Evolutionary conservation across 2,329 filamentous ascomycete genomes (phyloP), one percentile per base, ranked within the genome.

Genomic region (Aspergillus caelatus): DNA sequence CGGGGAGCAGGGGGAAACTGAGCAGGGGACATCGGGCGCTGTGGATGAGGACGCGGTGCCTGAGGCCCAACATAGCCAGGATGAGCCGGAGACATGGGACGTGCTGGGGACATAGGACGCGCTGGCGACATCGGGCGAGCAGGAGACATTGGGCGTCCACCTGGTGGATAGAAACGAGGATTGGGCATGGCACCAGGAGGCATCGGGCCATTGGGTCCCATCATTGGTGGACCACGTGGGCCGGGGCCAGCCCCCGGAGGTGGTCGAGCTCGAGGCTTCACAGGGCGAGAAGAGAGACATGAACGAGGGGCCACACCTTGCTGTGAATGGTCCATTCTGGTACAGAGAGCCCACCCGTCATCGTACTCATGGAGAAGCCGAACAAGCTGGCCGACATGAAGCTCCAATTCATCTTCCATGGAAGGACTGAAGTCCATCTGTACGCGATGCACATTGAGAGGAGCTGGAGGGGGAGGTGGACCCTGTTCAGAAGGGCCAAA

Each of bases 321-420:
- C 72, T 91, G 86, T 65, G 93, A 94, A 67, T 93, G 91, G 78
- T 98, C 94, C 72, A 98, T 89, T 68, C 90, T 91, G 70, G 93
- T 91, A 79, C 93, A 97, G 61, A 98, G 91, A 74, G 94, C 92
- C 95, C 95, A 99, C 72, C 95, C 95, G 80, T 99, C 95, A 75
- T 99, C 95, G 73, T 98, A 99, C 79, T 97, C 94, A 74, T 98
- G 94, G 58, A 98, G 84, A 67, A 99, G 83, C 67, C 94, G 88
- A 57, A 98, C 92, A 56, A 99, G 84, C 66, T 96, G 89, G 58
- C 95, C 95, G 62, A 90, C 87, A 66, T 83, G 86, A 52, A 99
- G 85, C 66, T 88, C 91, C 73, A 99, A 84, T 79, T 99, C 95
- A 74, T 99, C 95, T 7, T 93, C 91, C 85, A 98, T 90, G 4